phyloP scores from a whole-genome alignment of 176 grass and related monocot genomes.

The Aegilops tauschii region DNA sequence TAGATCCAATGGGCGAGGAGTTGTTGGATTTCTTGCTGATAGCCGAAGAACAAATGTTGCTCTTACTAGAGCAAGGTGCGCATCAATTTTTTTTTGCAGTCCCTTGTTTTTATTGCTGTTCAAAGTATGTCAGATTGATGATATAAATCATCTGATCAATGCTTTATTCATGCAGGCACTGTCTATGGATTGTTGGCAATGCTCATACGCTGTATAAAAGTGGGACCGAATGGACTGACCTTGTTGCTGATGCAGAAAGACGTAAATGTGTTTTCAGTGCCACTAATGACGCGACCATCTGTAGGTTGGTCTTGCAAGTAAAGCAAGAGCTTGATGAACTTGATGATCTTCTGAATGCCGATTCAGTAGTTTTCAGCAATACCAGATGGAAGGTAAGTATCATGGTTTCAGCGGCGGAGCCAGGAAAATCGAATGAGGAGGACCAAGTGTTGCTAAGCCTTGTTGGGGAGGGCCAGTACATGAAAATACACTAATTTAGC shows the following conservation, averaged over 20 bases:
- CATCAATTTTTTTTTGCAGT: neutral
- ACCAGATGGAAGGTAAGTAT: constrained; percentile 74
- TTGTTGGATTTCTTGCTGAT: constrained; percentile 65
- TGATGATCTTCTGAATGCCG: constrained; percentile 59
- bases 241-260: constrained; percentile 45
- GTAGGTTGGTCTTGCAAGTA: constrained; percentile 53
- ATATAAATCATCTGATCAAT: neutral
- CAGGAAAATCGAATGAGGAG: too few species aligned
- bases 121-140: neutral
- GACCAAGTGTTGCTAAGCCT: too few species aligned
- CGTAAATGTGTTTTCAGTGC: constrained; percentile 43
- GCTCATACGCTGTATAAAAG: constrained; percentile 39
- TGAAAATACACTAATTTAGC: too few species aligned
- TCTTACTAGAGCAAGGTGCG: constrained; percentile 82
- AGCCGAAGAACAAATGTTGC: constrained; percentile 73
- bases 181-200: constrained; percentile 82
- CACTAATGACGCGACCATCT: constrained; percentile 30
- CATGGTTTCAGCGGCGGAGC: neutral
- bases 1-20: constrained; percentile 45
- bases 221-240: constrained; percentile 46
- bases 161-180: constrained; percentile 56
- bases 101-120: neutral
- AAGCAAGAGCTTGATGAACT: constrained; percentile 70
- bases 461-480: too few species aligned
- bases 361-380: constrained; percentile 57